Conservation (phyloP, 1,284 basidiomycete genomes). For the Moniliella sp. region DNA sequence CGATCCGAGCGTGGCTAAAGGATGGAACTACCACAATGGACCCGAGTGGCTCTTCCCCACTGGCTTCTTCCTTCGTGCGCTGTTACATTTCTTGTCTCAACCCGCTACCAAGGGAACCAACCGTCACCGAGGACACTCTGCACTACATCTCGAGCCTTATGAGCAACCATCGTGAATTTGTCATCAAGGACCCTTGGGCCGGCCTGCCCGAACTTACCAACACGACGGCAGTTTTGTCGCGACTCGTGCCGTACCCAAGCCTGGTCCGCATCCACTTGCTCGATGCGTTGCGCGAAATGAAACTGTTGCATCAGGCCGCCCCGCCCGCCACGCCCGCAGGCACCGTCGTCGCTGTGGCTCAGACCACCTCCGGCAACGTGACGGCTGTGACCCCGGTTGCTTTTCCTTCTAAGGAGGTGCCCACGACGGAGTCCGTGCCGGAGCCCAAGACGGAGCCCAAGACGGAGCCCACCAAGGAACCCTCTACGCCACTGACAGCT, state of each 20-base stretch:
- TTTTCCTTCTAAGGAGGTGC: too few species aligned
- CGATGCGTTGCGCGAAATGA: conserved; percentile 17
- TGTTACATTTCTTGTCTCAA: conserved; percentile 38
- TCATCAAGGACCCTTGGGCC: conserved; percentile 15
- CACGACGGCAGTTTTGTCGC: conserved; percentile 12
- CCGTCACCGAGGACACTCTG: conserved; percentile 6
- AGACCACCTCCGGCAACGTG: too few species aligned
- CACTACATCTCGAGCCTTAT: conserved; percentile 14
- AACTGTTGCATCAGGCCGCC: conserved; percentile 7
- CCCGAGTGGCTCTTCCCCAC: conserved; percentile 83
- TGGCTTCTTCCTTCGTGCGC: conserved; percentile 83
- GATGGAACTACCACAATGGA: conserved; percentile 33
- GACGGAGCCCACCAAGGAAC: too few species aligned
- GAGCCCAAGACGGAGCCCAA: too few species aligned
- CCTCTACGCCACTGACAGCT: too few species aligned
- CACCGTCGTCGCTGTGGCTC: too few species aligned
- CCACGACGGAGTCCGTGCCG: too few species aligned
- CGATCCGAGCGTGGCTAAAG: conserved; percentile 8
- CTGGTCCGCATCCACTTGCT: conserved; percentile 21
- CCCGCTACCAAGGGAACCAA: too few species aligned
- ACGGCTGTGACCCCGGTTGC: too few species aligned
- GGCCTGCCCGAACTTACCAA: conserved; percentile 27
- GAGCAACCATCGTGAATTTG: conserved; percentile 13
- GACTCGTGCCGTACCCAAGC: conserved; percentile 25
- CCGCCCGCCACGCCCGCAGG: too few species aligned